Evolutionary conservation across 108 stramenopile species (phyloP).

Genomic region (Fistulifera pelliculosa): DNA sequence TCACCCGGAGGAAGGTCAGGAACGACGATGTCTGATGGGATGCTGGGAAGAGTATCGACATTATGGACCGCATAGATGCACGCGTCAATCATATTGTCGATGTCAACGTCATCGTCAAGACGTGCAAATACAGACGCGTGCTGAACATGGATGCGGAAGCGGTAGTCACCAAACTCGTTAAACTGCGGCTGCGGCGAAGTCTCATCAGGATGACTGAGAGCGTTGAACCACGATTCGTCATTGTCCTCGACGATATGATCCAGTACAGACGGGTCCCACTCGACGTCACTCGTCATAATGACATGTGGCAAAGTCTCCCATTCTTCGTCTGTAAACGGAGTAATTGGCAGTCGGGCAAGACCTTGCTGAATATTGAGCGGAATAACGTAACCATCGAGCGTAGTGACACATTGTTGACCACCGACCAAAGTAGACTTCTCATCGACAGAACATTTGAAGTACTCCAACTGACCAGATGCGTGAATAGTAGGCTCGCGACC

Average conservation of each 20-base stretch:
- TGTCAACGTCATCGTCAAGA: too few relatives aligned
- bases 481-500: slow-evolving; percentile 19
- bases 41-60: too few relatives aligned
- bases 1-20: too few relatives aligned
- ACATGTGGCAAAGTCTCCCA: slow-evolving; percentile 24
- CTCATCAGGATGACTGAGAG: too few relatives aligned
- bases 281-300: slow-evolving; percentile 14
- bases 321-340: slow-evolving; percentile 20
- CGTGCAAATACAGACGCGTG: too few relatives aligned
- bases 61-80: too few relatives aligned
- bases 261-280: slow-evolving; percentile 20
- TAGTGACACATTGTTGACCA: slow-evolving; percentile 16
- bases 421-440: slow-evolving; percentile 10
- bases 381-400: slow-evolving; percentile 21
- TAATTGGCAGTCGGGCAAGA: slow-evolving; percentile 11
- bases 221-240: not conserved
- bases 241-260: slow-evolving; percentile 9
- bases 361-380: slow-evolving; percentile 15
- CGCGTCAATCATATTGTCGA: too few relatives aligned
- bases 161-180: too few relatives aligned
- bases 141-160: too few relatives aligned
- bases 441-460: slow-evolving; percentile 7
- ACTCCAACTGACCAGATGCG: slow-evolving; percentile 16
- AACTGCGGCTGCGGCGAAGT: too few relatives aligned
- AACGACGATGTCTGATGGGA: too few relatives aligned